Evolutionary conservation across 805 yeast species (phyloP).

Genomic region (Wickerhamiella azyma): DNA sequence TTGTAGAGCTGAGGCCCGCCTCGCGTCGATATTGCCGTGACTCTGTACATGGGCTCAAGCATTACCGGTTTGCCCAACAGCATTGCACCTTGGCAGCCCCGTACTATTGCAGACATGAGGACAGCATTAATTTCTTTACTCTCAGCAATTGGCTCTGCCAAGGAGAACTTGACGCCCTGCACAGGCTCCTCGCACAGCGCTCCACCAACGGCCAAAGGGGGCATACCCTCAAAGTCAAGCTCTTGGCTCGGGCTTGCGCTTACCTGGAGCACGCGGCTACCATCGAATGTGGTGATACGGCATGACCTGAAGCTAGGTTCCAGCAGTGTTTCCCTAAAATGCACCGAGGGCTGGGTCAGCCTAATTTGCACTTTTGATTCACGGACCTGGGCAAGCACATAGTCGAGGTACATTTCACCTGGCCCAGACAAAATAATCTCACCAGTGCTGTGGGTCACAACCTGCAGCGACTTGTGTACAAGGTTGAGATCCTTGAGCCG

Average conservation of each 20-base stretch:
- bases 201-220: conserved; percentile 38
- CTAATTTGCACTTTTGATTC: conserved; percentile 58
- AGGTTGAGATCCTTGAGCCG: conserved; percentile 51
- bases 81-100: neutral
- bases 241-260: conserved; percentile 54
- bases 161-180: conserved; percentile 26
- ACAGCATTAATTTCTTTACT: no score
- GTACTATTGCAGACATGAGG: conserved; percentile 57
- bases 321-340: conserved; percentile 62
- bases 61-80: conserved; percentile 20
- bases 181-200: conserved; percentile 85
- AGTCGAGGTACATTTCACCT: conserved; percentile 82
- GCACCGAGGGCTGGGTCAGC: conserved; percentile 72
- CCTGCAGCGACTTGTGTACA: conserved; percentile 49
- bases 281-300: conserved; percentile 43
- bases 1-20: conserved; percentile 37
- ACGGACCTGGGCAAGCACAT: conserved; percentile 55
- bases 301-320: conserved; percentile 56
- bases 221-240: conserved; percentile 16
- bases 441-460: conserved; percentile 79
- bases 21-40: conserved; percentile 38
- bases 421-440: conserved; percentile 69
- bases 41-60: conserved; percentile 66
- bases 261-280: conserved; percentile 32
- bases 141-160: neutral